Conservation (phyloP, 1,284 basidiomycete genomes). For the Athelia psychrophila region DNA sequence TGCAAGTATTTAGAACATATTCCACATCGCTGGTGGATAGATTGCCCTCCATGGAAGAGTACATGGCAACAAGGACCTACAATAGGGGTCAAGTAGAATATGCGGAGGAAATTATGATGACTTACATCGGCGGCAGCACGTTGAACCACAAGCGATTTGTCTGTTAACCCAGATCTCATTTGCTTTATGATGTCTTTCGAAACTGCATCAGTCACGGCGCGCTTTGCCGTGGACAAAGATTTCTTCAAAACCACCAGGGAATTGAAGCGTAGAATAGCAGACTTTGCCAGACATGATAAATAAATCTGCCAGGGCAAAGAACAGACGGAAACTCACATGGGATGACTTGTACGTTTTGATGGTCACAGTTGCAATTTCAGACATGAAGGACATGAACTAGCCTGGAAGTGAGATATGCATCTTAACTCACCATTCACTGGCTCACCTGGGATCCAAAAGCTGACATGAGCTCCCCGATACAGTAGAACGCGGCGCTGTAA, state of each 20-base stretch:
- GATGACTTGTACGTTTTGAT: slow-evolving; percentile 72
- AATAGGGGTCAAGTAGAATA: slow-evolving; percentile 5
- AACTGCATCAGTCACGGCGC: slow-evolving; percentile 78
- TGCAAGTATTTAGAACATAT: slow-evolving; percentile 61
- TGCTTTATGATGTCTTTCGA: slow-evolving; percentile 87
- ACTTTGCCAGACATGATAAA: slow-evolving; percentile 34
- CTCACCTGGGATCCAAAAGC: slow-evolving; percentile 80
- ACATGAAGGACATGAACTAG: slow-evolving; percentile 93
- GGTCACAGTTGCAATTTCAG: slow-evolving; percentile 71
- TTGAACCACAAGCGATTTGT: slow-evolving; percentile 87
- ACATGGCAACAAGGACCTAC: slow-evolving; percentile 67
- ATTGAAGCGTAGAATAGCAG: slow-evolving; percentile 80
- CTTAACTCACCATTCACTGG: slow-evolving; percentile 5
- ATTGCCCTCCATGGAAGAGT: slow-evolving; percentile 54
- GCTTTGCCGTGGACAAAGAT: slow-evolving; percentile 73
- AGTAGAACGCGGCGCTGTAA: slow-evolving; percentile 71
- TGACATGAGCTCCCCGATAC: slow-evolving; percentile 86
- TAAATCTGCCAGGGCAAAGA: neutral
- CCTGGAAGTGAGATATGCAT: slow-evolving; percentile 3
- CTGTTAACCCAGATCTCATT: slow-evolving; percentile 71
- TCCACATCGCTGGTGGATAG: slow-evolving; percentile 73
- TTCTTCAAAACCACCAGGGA: slow-evolving; percentile 79
- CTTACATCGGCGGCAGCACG: slow-evolving; percentile 79
- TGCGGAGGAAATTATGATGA: slow-evolving; percentile 2
- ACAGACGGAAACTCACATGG: slow-evolving; percentile 40